Conservation (phyloP, 2,329 filamentous ascomycete species). For the Alternaria sp. region DNA sequence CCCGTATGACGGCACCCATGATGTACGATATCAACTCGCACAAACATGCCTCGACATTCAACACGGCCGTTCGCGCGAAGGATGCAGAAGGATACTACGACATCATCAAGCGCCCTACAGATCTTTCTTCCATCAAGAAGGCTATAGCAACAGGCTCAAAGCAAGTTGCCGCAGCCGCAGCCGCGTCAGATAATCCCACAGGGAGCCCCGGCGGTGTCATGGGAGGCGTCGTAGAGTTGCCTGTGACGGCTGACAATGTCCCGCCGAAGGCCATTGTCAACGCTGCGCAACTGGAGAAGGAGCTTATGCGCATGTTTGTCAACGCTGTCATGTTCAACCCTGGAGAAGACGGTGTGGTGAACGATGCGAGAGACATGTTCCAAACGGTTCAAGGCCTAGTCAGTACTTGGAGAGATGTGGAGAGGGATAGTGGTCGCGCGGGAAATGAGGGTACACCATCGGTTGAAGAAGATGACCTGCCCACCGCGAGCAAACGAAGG, state of each 20-base stretch:
- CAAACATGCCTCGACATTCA: constrained; percentile 60
- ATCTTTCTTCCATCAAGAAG: constrained; percentile 58
- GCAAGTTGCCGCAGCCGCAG: constrained; percentile 61
- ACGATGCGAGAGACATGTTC: constrained; percentile 89
- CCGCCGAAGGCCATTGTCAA: constrained; percentile 93
- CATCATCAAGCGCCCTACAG: constrained; percentile 59
- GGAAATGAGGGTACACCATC: constrained; percentile 42
- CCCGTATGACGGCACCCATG: constrained; percentile 54
- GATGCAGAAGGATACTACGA: constrained; percentile 60
- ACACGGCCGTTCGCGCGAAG: constrained; percentile 56
- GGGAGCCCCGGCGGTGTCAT: constrained; percentile 65
- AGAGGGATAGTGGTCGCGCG: constrained; percentile 49
- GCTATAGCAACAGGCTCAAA: constrained; percentile 59
- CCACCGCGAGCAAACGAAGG: constrained; percentile 33
- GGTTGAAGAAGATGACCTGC: constrained; percentile 32
- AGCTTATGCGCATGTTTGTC: constrained; percentile 94
- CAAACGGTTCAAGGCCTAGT: constrained; percentile 82
- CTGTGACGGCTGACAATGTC: constrained; percentile 76
- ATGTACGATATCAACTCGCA: constrained; percentile 60
- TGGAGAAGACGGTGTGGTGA: constrained; percentile 86
- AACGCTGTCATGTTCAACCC: constrained; percentile 99
- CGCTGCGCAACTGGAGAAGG: constrained; percentile 87
- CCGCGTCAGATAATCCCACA: constrained; percentile 60
- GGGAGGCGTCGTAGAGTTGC: constrained; percentile 54
- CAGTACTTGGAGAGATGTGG: constrained; percentile 75